Percentiles rank a stretch among this genome's conserved stretches.
Conservation (phyloP, 192 early-diverging fungal genomes). For the Gigaspora rosea region DNA sequence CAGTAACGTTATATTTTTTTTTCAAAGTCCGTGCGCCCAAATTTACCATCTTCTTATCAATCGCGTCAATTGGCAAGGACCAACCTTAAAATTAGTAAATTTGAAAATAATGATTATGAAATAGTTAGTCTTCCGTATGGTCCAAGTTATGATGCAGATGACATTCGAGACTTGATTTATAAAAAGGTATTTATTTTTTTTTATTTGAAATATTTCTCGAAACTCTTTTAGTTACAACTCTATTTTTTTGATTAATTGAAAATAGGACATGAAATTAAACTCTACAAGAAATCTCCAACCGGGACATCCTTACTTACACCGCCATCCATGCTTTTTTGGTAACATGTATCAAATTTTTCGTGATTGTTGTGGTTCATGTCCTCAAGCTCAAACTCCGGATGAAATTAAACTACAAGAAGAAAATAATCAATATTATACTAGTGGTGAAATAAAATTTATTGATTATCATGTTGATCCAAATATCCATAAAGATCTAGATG, state of each 20-base stretch:
- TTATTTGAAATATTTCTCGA: background rate
- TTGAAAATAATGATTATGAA: slow-evolving; percentile 26
- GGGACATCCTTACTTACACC: background rate
- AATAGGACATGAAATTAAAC: slow-evolving; percentile 17
- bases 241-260: too few relatives aligned
- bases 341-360: slow-evolving; percentile 19
- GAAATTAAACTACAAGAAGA: background rate
- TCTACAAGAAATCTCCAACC: background rate
- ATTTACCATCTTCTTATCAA: background rate
- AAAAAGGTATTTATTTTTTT: background rate
- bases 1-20: background rate
- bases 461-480: background rate
- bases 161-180: background rate
- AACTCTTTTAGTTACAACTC: background rate
- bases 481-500: background rate
- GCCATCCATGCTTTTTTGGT: slow-evolving; percentile 24
- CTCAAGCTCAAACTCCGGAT: background rate
- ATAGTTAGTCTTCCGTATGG: slow-evolving; percentile 12
- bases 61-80: background rate
- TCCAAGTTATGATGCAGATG: background rate
- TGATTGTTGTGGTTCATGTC: slow-evolving; percentile 20
- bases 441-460: slow-evolving; percentile 15
- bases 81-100: background rate
- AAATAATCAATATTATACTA: slow-evolving; percentile 8
- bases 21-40: background rate